phyloP scores from a whole-genome alignment of 768 basidiomycete genomes.

The Boletellus ananiceps region DNA sequence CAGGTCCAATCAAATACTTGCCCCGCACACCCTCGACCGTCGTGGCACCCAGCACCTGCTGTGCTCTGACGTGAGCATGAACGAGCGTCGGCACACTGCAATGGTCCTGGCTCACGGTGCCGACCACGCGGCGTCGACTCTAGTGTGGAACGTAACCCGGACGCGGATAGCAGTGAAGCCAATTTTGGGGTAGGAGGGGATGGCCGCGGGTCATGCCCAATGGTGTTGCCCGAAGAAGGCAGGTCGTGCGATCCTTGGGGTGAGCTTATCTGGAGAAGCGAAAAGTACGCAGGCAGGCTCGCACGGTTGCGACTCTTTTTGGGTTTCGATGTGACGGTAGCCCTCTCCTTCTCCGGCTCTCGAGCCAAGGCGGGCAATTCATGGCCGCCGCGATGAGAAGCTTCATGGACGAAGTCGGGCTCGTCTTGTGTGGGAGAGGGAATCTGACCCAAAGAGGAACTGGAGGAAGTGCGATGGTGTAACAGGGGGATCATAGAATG shows the following conservation, averaged over 20 bases:
- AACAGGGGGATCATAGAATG: constrained; percentile 55
- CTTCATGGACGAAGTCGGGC: constrained; percentile 37
- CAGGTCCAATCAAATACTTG: constrained; percentile 47
- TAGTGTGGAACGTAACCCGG: constrained; percentile 34
- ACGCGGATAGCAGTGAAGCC: constrained; percentile 29
- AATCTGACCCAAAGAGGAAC: constrained; percentile 28
- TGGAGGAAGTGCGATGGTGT: constrained; percentile 48
- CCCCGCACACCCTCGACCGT: constrained; percentile 36
- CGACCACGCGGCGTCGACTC: constrained; percentile 53
- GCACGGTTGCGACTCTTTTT: constrained; percentile 62
- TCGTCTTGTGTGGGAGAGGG: constrained; percentile 42
- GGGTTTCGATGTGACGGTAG: constrained; percentile 35
- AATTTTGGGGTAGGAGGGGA: constrained; percentile 62
- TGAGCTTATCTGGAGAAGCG: constrained; percentile 55
- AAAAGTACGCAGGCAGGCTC: constrained; percentile 73
- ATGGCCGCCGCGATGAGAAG: constrained; percentile 16
- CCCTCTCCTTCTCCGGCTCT: constrained; percentile 23
- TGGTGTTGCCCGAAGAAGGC: constrained; percentile 45
- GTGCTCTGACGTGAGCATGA: constrained; percentile 37
- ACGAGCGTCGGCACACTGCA: constrained; percentile 32
- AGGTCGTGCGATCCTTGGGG: constrained; percentile 34
- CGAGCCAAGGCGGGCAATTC: constrained; percentile 32
- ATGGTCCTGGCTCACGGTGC: constrained; percentile 37
- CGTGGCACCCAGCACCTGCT: constrained; percentile 13
- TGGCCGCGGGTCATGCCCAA: constrained; percentile 34